Conservation (phyloP, 2,329 filamentous ascomycete species). For the Fusarium sp. region DNA sequence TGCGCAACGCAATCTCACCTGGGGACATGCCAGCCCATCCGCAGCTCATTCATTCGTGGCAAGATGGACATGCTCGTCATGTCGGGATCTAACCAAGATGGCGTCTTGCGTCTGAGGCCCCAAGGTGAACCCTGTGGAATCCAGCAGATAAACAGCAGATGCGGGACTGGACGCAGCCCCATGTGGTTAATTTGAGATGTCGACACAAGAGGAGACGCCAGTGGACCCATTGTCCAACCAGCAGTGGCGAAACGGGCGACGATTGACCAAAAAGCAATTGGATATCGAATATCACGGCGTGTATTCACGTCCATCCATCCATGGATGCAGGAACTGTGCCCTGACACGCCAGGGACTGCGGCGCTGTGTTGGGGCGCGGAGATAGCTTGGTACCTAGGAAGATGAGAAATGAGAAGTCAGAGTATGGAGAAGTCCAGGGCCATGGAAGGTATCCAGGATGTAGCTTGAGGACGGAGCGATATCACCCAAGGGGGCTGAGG, state of each 20-base stretch:
- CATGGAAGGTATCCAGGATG: constrained; percentile 6
- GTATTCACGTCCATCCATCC: constrained; percentile 16
- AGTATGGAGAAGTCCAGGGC: constrained; percentile 16
- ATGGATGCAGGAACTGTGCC: constrained; percentile 43
- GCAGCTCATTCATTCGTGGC: constrained; percentile 20
- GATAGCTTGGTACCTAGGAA: not conserved
- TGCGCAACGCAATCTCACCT: constrained; percentile 25
- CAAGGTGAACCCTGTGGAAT: constrained; percentile 36
- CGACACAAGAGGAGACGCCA: constrained; percentile 39
- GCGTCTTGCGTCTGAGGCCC: constrained; percentile 27
- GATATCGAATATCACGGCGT: constrained; percentile 37
- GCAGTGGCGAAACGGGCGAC: constrained; percentile 15
- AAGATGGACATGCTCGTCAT: constrained; percentile 23
- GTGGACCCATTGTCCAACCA: constrained; percentile 44
- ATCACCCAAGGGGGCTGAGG: constrained; percentile 31
- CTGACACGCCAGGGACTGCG: constrained; percentile 19
- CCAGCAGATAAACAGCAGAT: constrained; percentile 29
- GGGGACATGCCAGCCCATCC: constrained; percentile 23
- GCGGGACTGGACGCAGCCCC: constrained; percentile 35
- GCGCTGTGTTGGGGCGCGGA: constrained; percentile 15
- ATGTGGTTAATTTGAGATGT: constrained; percentile 35
- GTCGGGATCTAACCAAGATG: constrained; percentile 19
- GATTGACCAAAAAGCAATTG: constrained; percentile 38
- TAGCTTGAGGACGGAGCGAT: constrained; percentile 27
- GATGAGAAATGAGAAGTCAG: constrained; percentile 19